Base-by-base conservation (phyloP, 2,329 filamentous ascomycete genomes). In the Daldinia sp. region DNA sequence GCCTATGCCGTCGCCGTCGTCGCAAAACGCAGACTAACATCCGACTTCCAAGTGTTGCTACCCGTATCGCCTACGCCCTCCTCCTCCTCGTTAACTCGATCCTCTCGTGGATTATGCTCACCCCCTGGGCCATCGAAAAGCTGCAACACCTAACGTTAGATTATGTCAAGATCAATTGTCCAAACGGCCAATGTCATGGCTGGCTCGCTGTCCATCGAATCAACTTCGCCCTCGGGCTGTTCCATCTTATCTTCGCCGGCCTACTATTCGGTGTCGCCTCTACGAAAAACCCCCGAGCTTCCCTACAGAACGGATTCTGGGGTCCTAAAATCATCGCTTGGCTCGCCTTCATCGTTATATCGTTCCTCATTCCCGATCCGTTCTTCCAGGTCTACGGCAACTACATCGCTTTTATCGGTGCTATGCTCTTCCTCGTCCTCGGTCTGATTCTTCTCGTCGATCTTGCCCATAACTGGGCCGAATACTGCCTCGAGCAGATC, bases 231-330 rank as follows among this genome's bases (percentile, higher is more conserved):
- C 92, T 99, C 61, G 96, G 94, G 35, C 85, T 98, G 60, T 97
- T 99, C 83, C 96, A 99, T 81, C 86, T 97, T 53, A 86, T 97
- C 71, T 89, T 98, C 74, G 94, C 93, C 4, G 83, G 93, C 55
- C 86, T 98, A 68, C 87, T 99, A 50, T 85, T 98, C 62, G 96
- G 96, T 58, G 94, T 99, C 58, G 89, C 88, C 60, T 93, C 90
- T 54, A 96, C 94, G 26, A 96, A 93, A 80, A 92, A 97, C 79
- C 92, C 92, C 50, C 91, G 96, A 72, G 94, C 96, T 1, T 88
- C 89, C 18, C 87, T 99, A 60, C 96, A 99, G 79, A 99, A 99
- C 82, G 96, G 95, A n/a, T 99, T 93, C 81, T 99, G 96, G 96
- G 96, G 94, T 1, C 96, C 96, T 51, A 99, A 99, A 83, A 87